Evolutionary conservation across 2,329 filamentous ascomycete genomes (phyloP).

Genomic region (Fusarium sp.): DNA sequence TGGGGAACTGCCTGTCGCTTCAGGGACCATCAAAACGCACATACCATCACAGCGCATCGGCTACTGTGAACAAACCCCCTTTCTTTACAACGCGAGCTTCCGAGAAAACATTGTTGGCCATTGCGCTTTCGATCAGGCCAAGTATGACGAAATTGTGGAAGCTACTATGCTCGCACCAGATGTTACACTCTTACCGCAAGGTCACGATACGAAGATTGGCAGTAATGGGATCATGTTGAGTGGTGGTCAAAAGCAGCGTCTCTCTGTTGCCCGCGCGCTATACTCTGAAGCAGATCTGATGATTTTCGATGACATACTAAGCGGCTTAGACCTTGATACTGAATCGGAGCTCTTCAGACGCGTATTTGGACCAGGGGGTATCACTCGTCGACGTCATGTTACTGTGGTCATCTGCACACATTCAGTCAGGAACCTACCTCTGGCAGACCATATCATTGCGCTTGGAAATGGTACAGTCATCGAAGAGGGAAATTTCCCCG

Average conservation of each 20-base stretch:
- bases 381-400: conserved; percentile 49
- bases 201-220: conserved; percentile 52
- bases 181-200: conserved; percentile 44
- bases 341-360: conserved; percentile 54
- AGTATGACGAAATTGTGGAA: conserved; percentile 49
- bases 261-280: conserved; percentile 55
- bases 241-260: conserved; percentile 53
- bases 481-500: conserved; percentile 50
- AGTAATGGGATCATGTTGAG: conserved; percentile 54
- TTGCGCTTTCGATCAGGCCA: conserved; percentile 40
- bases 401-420: conserved; percentile 55
- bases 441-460: conserved; percentile 58
- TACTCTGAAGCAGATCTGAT: conserved; percentile 53
- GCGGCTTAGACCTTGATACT: conserved; percentile 56
- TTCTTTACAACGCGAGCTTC: conserved; percentile 49
- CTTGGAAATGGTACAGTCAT: conserved; percentile 53
- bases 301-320: conserved; percentile 58
- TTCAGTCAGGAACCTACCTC: conserved; percentile 44
- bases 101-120: conserved; percentile 52
- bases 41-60: conserved; percentile 36
- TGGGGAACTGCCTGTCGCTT: conserved; percentile 40
- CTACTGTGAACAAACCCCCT: conserved; percentile 48
- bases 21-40: conserved; percentile 22
- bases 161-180: conserved; percentile 48
- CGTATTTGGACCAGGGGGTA: conserved; percentile 52